Conservation (phyloP, 352 stramenopile genomes). For the Globisporangium acanthophoron region DNA sequence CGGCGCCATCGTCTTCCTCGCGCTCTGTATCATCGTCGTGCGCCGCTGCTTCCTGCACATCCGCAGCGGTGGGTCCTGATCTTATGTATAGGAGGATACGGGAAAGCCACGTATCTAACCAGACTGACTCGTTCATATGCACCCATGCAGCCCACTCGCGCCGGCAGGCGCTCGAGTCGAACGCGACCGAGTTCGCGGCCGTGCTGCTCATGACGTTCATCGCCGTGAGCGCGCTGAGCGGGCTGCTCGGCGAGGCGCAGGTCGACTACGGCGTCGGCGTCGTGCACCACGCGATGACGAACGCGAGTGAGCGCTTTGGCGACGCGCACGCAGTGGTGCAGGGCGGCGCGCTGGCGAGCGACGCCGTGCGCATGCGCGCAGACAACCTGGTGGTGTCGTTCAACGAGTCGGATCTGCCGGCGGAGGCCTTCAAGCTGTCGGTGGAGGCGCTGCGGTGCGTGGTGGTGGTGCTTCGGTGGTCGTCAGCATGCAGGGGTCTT, state of each 20-base stretch:
- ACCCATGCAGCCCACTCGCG: conserved; percentile 29
- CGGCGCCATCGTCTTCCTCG: conserved; percentile 54
- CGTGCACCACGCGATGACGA: conserved; percentile 66
- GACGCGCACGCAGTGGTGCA: conserved; percentile 28
- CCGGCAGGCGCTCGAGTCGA: conserved; percentile 36
- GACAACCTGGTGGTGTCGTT: conserved; percentile 67
- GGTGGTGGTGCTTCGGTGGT: not conserved
- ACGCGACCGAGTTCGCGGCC: conserved; percentile 59
- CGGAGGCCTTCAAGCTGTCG: conserved; percentile 56
- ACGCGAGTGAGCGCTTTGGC: conserved; percentile 53
- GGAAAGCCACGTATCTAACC: not conserved
- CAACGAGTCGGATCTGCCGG: conserved; percentile 60
- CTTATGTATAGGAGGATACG: not conserved
- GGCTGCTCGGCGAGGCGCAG: conserved; percentile 69
- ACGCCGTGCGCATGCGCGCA: conserved; percentile 33
- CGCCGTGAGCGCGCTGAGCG: conserved; percentile 61
- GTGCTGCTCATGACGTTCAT: conserved; percentile 70
- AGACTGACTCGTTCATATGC: not conserved
- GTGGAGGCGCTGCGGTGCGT: conserved; percentile 48
- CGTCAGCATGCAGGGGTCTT: too few relatives aligned
- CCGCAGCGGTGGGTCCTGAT: conserved; percentile 35
- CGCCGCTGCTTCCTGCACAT: conserved; percentile 69
- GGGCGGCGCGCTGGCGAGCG: conserved; percentile 30
- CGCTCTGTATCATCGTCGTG: conserved; percentile 62
- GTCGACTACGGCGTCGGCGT: conserved; percentile 81